phyloP scores from a whole-genome alignment of 371 early-diverging fungal species.

The Nosema muscidifuracis region DNA sequence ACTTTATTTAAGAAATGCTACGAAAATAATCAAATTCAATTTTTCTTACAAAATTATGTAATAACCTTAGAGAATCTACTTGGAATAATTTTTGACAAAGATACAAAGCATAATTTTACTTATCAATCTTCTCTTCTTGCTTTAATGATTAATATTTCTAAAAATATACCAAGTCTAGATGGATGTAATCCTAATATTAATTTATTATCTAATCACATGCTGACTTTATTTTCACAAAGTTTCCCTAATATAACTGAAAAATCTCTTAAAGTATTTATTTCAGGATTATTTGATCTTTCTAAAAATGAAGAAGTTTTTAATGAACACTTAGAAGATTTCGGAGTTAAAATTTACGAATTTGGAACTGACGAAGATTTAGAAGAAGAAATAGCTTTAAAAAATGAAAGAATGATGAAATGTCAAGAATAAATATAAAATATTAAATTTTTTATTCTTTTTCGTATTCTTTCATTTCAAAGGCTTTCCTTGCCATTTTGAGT shows the following conservation, averaged over 20 bases:
- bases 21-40: slow-evolving; percentile 33
- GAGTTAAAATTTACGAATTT: slow-evolving; percentile 55
- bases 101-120: slow-evolving; percentile 44
- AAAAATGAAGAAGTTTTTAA: slow-evolving; percentile 39
- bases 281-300: slow-evolving; percentile 48
- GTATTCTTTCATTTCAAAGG: slow-evolving; percentile 61
- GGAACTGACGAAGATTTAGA: slow-evolving; percentile 52
- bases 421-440: slow-evolving; percentile 4
- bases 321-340: slow-evolving; percentile 54
- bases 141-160: slow-evolving; percentile 33
- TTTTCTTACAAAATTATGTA: slow-evolving; percentile 42
- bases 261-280: slow-evolving; percentile 39
- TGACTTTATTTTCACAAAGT: slow-evolving; percentile 17
- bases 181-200: slow-evolving; percentile 15
- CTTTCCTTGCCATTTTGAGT: slow-evolving; percentile 72
- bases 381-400: slow-evolving; percentile 42
- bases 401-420: slow-evolving; percentile 46
- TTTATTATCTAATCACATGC: slow-evolving; percentile 30
- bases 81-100: slow-evolving; percentile 57
- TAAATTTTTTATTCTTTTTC: slow-evolving; percentile 53
- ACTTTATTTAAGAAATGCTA: slow-evolving; percentile 32
- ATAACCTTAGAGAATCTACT: slow-evolving; percentile 52
- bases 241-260: slow-evolving; percentile 51
- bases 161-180: slow-evolving; percentile 30
- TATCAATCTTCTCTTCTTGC: slow-evolving; percentile 30